A percentile compares a stretch with the other conserved stretches of the same genome.
Evolutionary conservation across 1,284 basidiomycete genomes (phyloP).

Genomic region (Ganoderma lucidum): DNA sequence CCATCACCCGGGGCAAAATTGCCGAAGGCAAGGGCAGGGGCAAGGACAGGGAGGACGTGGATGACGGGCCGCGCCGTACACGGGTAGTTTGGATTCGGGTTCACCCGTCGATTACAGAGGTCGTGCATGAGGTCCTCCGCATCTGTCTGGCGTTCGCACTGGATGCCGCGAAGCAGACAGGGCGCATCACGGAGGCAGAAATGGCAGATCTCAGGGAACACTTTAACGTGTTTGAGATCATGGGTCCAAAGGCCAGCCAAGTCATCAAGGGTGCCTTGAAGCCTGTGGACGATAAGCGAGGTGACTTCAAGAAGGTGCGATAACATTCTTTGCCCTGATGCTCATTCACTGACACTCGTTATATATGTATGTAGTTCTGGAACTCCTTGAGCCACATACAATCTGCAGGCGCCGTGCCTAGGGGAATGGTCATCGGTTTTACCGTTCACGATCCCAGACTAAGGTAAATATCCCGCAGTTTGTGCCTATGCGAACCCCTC

Average conservation of each 20-base stretch:
- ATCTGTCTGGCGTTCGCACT: slow-evolving; percentile 58
- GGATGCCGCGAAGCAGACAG: slow-evolving; percentile 47
- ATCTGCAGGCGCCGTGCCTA: slow-evolving; percentile 70
- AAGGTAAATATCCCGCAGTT: slow-evolving; percentile 50
- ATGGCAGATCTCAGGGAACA: slow-evolving; percentile 74
- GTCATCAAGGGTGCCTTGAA: slow-evolving; percentile 78
- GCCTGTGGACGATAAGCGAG: slow-evolving; percentile 59
- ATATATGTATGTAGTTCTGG: slow-evolving; percentile 67
- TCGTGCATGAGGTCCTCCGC: slow-evolving; percentile 60
- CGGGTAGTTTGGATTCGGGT: slow-evolving; percentile 77
- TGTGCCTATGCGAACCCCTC: not conserved
- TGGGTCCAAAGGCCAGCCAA: slow-evolving; percentile 84
- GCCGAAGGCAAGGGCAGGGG: slow-evolving; percentile 32
- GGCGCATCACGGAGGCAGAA: slow-evolving; percentile 56
- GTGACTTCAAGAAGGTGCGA: slow-evolving; percentile 69
- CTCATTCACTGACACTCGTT: not conserved
- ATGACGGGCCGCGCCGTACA: slow-evolving; percentile 22
- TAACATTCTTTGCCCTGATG: not conserved
- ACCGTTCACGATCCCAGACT: slow-evolving; percentile 84
- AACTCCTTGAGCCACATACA: slow-evolving; percentile 64
- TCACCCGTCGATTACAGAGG: slow-evolving; percentile 77
- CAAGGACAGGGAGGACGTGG: slow-evolving; percentile 22
- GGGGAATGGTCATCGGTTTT: slow-evolving; percentile 80
- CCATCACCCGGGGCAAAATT: slow-evolving; percentile 23
- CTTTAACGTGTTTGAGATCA: slow-evolving; percentile 85